phyloP scores from a whole-genome alignment of 768 basidiomycete species.

The Naganishia onofrii region DNA sequence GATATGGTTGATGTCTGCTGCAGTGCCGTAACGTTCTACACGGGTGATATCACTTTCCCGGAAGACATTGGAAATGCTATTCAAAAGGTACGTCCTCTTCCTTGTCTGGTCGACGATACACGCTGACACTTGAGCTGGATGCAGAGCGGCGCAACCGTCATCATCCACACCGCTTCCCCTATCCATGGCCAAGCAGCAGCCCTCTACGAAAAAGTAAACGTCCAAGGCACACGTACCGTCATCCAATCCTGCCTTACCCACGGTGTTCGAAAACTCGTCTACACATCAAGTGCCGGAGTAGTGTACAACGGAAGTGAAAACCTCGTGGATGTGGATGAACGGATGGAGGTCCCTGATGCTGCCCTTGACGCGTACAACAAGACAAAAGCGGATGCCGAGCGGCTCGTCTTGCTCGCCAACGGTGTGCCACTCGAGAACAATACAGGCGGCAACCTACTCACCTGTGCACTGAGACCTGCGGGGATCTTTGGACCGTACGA shows the following conservation, averaged over 20 bases:
- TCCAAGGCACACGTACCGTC: conserved; percentile 68
- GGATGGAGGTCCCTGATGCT: conserved; percentile 68
- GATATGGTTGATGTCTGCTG: not conserved
- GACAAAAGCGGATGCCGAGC: conserved; percentile 86
- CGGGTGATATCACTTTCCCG: conserved; percentile 81
- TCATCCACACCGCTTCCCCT: conserved; percentile 92
- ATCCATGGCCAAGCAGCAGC: conserved; percentile 67
- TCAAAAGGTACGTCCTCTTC: conserved; percentile 60
- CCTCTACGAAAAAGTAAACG: conserved; percentile 88
- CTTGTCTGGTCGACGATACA: no score
- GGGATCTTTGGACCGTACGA: conserved; percentile 98
- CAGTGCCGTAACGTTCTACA: conserved; percentile 65
- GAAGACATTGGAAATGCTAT: conserved; percentile 70
- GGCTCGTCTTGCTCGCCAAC: conserved; percentile 78
- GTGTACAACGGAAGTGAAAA: conserved; percentile 74
- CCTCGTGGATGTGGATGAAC: conserved; percentile 82
- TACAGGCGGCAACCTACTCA: conserved; percentile 68
- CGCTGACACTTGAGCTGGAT: conserved; percentile 15
- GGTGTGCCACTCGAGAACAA: conserved; percentile 51
- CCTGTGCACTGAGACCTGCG: conserved; percentile 84
- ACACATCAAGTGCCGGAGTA: conserved; percentile 88
- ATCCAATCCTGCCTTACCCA: conserved; percentile 73
- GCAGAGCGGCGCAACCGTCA: conserved; percentile 77
- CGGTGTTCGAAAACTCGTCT: conserved; percentile 81
- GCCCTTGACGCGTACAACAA: conserved; percentile 89